Conservation (phyloP, 306 rosid genomes). For the Castanea mollissima region DNA sequence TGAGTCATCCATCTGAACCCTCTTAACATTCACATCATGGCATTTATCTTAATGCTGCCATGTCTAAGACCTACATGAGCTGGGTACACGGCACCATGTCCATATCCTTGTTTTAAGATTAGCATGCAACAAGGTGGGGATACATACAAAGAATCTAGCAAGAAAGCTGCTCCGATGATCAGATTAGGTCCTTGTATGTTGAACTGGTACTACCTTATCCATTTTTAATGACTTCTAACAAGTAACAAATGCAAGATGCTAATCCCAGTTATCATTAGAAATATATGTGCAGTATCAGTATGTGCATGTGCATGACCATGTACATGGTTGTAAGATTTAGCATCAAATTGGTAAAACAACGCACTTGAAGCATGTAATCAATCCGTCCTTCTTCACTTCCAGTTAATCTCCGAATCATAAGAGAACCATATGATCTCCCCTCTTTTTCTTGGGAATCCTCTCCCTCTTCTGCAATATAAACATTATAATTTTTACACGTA, state of each 20-base stretch:
- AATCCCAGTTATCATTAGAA: not conserved
- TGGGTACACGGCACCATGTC: not conserved
- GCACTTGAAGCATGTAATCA: slow-evolving; percentile 94
- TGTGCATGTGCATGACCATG: slow-evolving; percentile 3
- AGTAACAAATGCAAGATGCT: not conserved
- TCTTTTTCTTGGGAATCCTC: slow-evolving; percentile 59
- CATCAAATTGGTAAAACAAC: slow-evolving; percentile 19
- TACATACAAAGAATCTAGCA: not conserved
- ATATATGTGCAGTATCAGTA: not conserved
- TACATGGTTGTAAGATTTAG: slow-evolving; percentile 16
- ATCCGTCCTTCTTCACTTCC: slow-evolving; percentile 77
- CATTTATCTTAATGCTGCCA: not conserved
- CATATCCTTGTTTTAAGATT: not conserved
- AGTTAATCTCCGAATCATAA: slow-evolving; percentile 81
- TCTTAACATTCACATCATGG: not conserved
- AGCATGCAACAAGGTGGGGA: not conserved
- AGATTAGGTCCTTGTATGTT: not conserved
- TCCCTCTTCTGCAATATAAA: slow-evolving; percentile 37
- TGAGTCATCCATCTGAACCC: not conserved
- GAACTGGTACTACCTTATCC: not conserved
- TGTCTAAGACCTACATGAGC: not conserved
- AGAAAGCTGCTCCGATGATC: not conserved
- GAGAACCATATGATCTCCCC: slow-evolving; percentile 70
- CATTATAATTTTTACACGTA: not conserved
- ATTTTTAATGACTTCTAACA: not conserved